phyloP scores from a whole-genome alignment of 2,329 filamentous ascomycete genomes.

The Macrophomina phaseolina region DNA sequence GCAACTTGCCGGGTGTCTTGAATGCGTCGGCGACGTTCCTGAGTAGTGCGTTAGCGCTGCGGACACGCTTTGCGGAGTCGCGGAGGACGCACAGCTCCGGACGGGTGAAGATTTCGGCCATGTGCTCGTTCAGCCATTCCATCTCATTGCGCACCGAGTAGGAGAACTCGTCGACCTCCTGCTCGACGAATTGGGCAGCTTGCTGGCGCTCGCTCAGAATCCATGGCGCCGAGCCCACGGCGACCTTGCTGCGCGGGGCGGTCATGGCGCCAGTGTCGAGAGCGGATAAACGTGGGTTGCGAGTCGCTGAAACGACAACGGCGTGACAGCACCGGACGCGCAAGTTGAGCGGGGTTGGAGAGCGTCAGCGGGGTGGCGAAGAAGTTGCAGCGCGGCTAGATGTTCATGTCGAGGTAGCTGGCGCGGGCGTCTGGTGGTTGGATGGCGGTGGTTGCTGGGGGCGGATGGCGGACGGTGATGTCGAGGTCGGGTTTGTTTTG shows the following conservation, averaged over 20 bases:
- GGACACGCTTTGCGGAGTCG: constrained; percentile 20
- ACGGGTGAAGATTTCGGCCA: constrained; percentile 89
- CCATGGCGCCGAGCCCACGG: constrained; percentile 85
- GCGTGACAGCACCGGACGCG: background rate
- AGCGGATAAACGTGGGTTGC: background rate
- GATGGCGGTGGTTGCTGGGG: constrained; percentile 16
- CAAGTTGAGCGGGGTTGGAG: background rate
- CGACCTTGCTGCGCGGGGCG: constrained; percentile 40
- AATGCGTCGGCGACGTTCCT: constrained; percentile 96
- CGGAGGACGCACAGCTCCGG: constrained; percentile 75
- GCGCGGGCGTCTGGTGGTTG: background rate
- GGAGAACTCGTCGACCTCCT: constrained; percentile 90
- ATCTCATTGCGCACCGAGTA: constrained; percentile 92
- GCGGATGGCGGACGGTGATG: constrained; percentile 15
- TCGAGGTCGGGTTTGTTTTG: constrained; percentile 11
- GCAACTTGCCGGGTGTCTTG: constrained; percentile 86
- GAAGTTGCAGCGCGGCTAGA: background rate
- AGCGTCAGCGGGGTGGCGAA: background rate
- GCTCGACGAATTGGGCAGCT: constrained; percentile 73
- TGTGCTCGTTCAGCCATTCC: constrained; percentile 98
- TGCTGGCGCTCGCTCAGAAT: constrained; percentile 82
- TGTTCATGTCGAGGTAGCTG: constrained; percentile 8
- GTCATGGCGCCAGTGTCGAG: constrained; percentile 30
- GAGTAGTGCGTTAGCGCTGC: constrained; percentile 33
- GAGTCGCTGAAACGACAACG: constrained; percentile 12